A percentile compares a stretch with the other conserved stretches of the same genome.
These are phyloP conservation scores for Phanerodontia chrysosporium DNA, from an alignment of 768 basidiomycete genomes.

Conservation along the genomic window DNA sequence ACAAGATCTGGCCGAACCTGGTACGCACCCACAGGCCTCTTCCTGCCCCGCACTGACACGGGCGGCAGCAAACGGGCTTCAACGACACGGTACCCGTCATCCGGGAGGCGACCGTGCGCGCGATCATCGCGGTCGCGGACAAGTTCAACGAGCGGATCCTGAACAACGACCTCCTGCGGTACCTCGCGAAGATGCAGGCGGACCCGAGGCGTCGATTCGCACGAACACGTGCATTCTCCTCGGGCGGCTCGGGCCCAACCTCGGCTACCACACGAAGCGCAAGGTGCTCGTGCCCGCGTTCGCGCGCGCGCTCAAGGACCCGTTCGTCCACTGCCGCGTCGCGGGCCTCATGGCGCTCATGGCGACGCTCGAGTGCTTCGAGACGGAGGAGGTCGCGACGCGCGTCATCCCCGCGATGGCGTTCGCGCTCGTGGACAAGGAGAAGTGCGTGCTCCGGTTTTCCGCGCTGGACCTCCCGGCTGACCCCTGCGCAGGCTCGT, in stretches of 20 bases:
- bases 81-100: conserved; percentile 92
- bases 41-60: no score
- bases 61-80: conserved; percentile 84
- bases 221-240: conserved; percentile 97
- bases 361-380: conserved; percentile 89
- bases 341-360: conserved; percentile 95
- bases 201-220: conserved; percentile 91
- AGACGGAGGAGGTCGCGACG: conserved; percentile 79
- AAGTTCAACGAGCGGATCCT: conserved; percentile 92
- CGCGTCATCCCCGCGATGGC: conserved; percentile 88
- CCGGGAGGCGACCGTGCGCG: conserved; percentile 89
- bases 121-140: conserved; percentile 77
- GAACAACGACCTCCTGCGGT: conserved; percentile 93
- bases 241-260: conserved; percentile 79
- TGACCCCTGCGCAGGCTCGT: conserved; percentile 56
- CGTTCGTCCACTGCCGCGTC: conserved; percentile 88
- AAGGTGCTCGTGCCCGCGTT: conserved; percentile 98
- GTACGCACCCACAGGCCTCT: conserved; percentile 39
- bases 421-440: conserved; percentile 79
- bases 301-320: conserved; percentile 81
- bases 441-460: conserved; percentile 60
- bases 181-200: conserved; percentile 88
- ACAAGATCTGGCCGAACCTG: conserved; percentile 90
- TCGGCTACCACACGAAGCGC: conserved; percentile 85
- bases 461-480: not conserved